These are phyloP conservation scores for Ogataea haglerorum DNA, from an alignment of 805 yeast genomes.

Conservation along the genomic window DNA sequence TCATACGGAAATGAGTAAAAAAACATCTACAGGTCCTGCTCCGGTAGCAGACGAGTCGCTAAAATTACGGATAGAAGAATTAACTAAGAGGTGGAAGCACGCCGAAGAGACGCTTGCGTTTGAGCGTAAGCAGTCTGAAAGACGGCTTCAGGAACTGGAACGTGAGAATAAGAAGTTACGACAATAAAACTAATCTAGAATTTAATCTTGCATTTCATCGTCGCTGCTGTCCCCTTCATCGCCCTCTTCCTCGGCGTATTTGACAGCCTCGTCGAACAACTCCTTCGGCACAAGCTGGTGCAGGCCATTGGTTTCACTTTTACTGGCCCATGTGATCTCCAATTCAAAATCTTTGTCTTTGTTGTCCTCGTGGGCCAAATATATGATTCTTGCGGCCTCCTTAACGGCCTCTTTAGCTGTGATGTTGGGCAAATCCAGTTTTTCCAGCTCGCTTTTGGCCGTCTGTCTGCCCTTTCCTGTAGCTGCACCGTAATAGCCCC, in stretches of 20 bases:
- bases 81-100: conserved; percentile 62
- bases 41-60: conserved; percentile 20
- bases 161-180: conserved; percentile 40
- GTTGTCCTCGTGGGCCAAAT: conserved; percentile 94
- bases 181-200: conserved; percentile 6
- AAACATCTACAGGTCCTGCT: conserved; percentile 4
- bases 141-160: conserved; percentile 51
- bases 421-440: conserved; percentile 68
- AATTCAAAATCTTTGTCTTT: conserved; percentile 96
- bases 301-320: conserved; percentile 69
- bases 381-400: conserved; percentile 90
- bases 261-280: conserved; percentile 76
- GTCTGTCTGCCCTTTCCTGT: conserved; percentile 97
- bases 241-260: conserved; percentile 77
- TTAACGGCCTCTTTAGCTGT: conserved; percentile 80
- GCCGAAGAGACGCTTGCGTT: conserved; percentile 67
- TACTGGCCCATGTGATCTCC: conserved; percentile 87
- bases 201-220: conserved; percentile 34
- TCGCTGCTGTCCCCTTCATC: conserved; percentile 49
- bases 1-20: conserved; percentile 36
- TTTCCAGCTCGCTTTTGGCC: conserved; percentile 96
- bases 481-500: conserved; percentile 98
- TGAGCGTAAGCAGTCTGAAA: conserved; percentile 55
- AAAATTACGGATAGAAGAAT: conserved; percentile 52
- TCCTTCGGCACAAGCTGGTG: conserved; percentile 82